Evolutionary conservation across 2,329 filamentous ascomycete genomes (phyloP).

Genomic region (Trichophyton schoenleinii): DNA sequence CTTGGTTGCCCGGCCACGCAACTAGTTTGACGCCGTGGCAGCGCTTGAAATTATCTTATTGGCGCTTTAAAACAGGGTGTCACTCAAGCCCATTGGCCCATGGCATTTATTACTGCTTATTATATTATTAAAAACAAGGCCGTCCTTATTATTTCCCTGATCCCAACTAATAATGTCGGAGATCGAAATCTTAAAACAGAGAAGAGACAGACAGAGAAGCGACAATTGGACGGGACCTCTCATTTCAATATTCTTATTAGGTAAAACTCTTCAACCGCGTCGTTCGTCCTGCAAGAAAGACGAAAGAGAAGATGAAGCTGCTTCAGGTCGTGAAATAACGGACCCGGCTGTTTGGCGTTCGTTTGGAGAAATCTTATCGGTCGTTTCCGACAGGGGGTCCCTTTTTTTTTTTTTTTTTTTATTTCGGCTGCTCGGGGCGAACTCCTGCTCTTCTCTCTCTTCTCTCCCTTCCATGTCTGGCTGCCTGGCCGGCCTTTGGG

Average conservation of each 20-base stretch:
- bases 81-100: neutral
- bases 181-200: neutral
- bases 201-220: neutral
- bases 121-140: too few species aligned
- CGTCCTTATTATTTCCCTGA: too few species aligned
- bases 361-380: conserved; percentile 2
- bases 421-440: neutral
- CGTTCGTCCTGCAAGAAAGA: too few species aligned
- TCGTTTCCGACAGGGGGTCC: neutral
- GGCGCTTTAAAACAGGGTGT: neutral
- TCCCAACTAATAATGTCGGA: neutral
- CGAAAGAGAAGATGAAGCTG: neutral
- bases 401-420: too few species aligned
- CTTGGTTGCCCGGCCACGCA: too few species aligned
- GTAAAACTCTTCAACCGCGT: too few species aligned
- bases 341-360: neutral
- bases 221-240: neutral
- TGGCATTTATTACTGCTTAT: too few species aligned
- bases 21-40: neutral
- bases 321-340: neutral
- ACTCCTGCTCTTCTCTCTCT: neutral
- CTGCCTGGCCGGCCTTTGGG: too few species aligned
- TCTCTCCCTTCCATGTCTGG: neutral
- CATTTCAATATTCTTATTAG: too few species aligned
- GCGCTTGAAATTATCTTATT: neutral